phyloP scores from a whole-genome alignment of 768 basidiomycete species.

The Boletus rubropictus region DNA sequence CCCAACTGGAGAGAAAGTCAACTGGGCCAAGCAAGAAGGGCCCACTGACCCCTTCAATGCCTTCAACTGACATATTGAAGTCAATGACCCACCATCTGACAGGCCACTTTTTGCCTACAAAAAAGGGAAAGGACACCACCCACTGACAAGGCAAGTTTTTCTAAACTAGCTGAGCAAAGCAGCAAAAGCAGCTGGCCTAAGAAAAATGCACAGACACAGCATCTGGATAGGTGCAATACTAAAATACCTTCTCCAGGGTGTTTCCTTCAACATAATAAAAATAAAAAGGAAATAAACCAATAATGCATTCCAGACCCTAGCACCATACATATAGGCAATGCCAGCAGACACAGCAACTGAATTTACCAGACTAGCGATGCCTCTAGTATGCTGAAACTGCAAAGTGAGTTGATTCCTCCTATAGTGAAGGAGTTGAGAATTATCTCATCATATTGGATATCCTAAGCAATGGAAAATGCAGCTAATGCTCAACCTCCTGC shows the following conservation, averaged over 20 bases:
- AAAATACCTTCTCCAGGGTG: accelerated
- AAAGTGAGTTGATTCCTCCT: no score
- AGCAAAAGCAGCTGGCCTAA: no score
- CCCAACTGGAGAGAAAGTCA: neutral
- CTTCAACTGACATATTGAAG: accelerated
- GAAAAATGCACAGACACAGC: neutral
- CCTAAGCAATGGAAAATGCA: no score
- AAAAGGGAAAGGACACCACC: accelerated
- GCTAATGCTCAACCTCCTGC: no score
- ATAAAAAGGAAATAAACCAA: neutral
- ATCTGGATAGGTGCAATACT: neutral
- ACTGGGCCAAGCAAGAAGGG: neutral
- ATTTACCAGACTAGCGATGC: no score
- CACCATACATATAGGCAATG: no score
- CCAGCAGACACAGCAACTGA: no score
- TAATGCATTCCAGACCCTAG: no score
- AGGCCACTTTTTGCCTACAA: neutral
- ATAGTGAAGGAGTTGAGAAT: no score
- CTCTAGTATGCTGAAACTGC: no score
- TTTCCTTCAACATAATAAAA: neutral
- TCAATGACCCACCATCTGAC: neutral
- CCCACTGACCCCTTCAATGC: neutral
- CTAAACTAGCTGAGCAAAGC: no score
- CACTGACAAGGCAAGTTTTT: neutral
- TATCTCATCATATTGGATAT: no score